phyloP scores from a whole-genome alignment of 2,329 filamentous ascomycete genomes.

The Tricladium varicosporioides region DNA sequence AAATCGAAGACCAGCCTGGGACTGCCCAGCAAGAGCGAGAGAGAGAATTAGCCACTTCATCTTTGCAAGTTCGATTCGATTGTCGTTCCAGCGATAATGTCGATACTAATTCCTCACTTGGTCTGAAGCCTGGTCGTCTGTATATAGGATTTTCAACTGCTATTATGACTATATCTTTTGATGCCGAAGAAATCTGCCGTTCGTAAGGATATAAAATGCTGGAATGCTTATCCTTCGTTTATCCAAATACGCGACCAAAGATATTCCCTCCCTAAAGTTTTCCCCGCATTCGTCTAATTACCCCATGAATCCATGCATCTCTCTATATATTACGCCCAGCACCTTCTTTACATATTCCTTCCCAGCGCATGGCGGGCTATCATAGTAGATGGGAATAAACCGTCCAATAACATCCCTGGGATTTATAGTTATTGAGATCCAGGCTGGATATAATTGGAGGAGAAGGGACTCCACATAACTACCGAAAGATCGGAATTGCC shows the following conservation, averaged over 20 bases:
- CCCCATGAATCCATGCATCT: not conserved
- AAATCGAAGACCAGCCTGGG: conserved; percentile 16
- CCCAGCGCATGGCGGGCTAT: not conserved
- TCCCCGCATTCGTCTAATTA: not conserved
- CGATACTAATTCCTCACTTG: not conserved
- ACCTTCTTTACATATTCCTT: not conserved
- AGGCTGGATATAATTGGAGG: not conserved
- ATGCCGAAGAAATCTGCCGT: conserved; percentile 1
- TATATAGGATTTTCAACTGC: not conserved
- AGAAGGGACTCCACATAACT: not conserved
- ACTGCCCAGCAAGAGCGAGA: conserved; percentile 3
- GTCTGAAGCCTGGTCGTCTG: not conserved
- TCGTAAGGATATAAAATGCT: not conserved
- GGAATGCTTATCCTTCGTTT: conserved; percentile 2
- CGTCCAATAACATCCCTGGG: not conserved
- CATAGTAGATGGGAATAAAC: not conserved
- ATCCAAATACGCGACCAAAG: conserved; percentile 3
- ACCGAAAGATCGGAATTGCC: conserved; percentile 1
- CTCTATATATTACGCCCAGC: not conserved
- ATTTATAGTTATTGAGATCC: not conserved
- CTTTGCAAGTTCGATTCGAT: not conserved
- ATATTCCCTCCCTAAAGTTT: not conserved
- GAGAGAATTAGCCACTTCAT: conserved; percentile 12
- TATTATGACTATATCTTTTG: not conserved
- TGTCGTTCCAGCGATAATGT: not conserved